Base-by-base conservation (phyloP, 2,329 filamentous ascomycete species). In the Cryphonectria naterciae region DNA sequence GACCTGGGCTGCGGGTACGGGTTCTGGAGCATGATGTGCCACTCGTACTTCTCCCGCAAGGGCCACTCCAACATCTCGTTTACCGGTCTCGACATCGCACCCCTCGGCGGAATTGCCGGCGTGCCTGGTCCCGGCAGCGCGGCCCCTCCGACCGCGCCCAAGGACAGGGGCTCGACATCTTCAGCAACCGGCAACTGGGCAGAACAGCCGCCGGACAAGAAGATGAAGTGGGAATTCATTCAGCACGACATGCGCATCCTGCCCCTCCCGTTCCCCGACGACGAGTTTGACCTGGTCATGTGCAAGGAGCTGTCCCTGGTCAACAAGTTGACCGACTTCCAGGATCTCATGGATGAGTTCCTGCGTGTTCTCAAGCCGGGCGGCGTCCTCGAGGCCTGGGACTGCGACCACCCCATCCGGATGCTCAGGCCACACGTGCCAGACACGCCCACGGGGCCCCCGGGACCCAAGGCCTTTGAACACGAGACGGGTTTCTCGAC, bases 21-120 rank as follows among this genome's bases (percentile, higher is more conserved):
- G 35, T 93, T 97, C 78, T 98, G 95, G 95, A 95, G 93, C 75
- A 91, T 93, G 81, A 90, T 94, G 84, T 97, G 93, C 79, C 92
- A 97, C 79, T 89, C 93, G 49, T 92, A 93, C 80, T 93, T 95
- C 78, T 85, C 87, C 70, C 86, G 88, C 65, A 85, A 88, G 69
- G 93, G 93, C 19, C 87, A 92, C 77, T 82, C 85, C 5, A 86
- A 90, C 72, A 90, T 97, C 32, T 88, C 89, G 6, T 97, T 97
- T 78, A 93, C 92, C 0, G 95, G 94, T 1, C 81, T 97, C 56
- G 94, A 97, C 78, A 89, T 97, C 69, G 92, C 92, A 11, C 91
- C 92, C 4, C 76, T 83, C n/a, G 80, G 71, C 15, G 71, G 71
- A 3, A 73, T 73, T 32, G 66, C 78, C 32, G 72, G 68, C 35